phyloP scores from a whole-genome alignment of 2,329 filamentous ascomycete species.

The Sclerotinia trifoliorum region DNA sequence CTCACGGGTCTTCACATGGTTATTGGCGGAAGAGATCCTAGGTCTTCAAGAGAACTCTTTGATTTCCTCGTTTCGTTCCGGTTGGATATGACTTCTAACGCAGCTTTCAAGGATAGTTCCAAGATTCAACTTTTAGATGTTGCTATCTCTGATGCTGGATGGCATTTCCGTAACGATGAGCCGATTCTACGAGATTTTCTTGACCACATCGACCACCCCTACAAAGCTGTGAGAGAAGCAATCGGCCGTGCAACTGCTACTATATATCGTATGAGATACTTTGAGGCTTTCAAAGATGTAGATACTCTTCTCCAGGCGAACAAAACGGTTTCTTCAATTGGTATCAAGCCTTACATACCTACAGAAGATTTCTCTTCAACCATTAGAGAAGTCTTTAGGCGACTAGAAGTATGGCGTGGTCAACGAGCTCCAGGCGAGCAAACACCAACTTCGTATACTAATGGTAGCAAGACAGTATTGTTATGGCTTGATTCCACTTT shows the following conservation, averaged over 20 bases:
- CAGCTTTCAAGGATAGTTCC: constrained; percentile 97
- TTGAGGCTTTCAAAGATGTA: constrained; percentile 88
- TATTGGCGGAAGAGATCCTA: constrained; percentile 83
- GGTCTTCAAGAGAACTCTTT: constrained; percentile 81
- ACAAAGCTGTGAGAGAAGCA: constrained; percentile 93
- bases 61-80: constrained; percentile 81
- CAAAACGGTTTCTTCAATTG: constrained; percentile 76
- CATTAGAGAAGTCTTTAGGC: constrained; percentile 71
- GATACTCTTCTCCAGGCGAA: constrained; percentile 73
- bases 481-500: constrained; percentile 92
- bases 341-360: constrained; percentile 79
- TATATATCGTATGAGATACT: constrained; percentile 87
- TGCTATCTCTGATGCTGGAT: constrained; percentile 81
- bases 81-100: constrained; percentile 91
- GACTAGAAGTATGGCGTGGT: constrained; percentile 83
- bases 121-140: constrained; percentile 92
- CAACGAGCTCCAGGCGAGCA: constrained; percentile 85
- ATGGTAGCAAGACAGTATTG: constrained; percentile 91
- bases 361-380: constrained; percentile 69
- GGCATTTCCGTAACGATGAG: constrained; percentile 91
- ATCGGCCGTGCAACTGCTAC: constrained; percentile 87
- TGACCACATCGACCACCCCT: constrained; percentile 89
- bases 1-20: constrained; percentile 88
- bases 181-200: constrained; percentile 89
- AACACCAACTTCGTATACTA: constrained; percentile 90